phyloP scores from a whole-genome alignment of 257 asterid genomes.

The Lycium ferocissimum region DNA sequence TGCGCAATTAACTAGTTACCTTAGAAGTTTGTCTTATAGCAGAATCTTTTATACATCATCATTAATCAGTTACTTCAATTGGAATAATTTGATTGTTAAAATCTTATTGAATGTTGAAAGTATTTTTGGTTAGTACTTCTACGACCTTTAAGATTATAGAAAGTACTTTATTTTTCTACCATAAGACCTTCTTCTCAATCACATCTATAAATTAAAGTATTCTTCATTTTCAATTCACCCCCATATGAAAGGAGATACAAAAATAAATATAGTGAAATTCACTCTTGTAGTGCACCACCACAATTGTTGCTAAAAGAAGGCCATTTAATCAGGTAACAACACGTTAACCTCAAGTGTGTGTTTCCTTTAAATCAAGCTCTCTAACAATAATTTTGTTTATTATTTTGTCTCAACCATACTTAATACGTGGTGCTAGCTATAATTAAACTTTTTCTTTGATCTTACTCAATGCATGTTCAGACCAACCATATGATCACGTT shows the following conservation, averaged over 20 bases:
- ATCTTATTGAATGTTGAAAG: not conserved
- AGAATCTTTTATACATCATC: not conserved
- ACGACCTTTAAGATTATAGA: not conserved
- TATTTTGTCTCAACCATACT: not conserved
- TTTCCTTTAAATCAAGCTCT: conserved; percentile 41
- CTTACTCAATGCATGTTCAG: conserved; percentile 47
- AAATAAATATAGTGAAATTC: conserved; percentile 25
- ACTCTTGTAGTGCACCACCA: conserved; percentile 31
- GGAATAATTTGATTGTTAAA: not conserved
- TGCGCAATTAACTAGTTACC: not conserved
- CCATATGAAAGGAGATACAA: conserved; percentile 14
- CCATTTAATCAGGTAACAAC: conserved; percentile 41
- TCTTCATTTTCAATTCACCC: conserved; percentile 18
- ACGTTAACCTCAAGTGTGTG: conserved; percentile 38
- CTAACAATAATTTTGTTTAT: not conserved
- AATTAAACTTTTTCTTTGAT: conserved; percentile 44
- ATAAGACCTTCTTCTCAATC: not conserved
- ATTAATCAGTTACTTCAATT: not conserved
- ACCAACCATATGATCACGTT: conserved; percentile 42
- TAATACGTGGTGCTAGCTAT: conserved; percentile 26
- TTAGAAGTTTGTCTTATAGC: not conserved
- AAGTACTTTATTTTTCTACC: not conserved
- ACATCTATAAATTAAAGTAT: not conserved
- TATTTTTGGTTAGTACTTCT: not conserved
- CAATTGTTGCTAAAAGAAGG: conserved; percentile 38